Conservation (phyloP, 2,329 filamentous ascomycete species). For the Chaetomium globosum region DNA sequence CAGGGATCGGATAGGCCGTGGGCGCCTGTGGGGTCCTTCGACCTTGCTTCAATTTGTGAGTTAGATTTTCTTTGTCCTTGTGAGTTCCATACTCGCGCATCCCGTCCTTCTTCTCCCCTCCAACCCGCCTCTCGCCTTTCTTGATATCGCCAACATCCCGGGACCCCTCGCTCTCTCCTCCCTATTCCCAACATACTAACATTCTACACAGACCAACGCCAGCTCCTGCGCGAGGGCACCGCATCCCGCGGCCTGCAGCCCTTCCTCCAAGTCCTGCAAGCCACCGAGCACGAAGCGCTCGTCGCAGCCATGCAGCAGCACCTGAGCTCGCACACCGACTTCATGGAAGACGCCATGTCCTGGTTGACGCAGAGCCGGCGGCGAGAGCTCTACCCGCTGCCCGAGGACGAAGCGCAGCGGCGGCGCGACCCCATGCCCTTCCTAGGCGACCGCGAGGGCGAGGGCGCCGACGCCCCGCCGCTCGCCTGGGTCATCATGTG, state of each 20-base stretch:
- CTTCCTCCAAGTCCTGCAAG: slow-evolving; percentile 1
- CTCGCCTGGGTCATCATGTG: slow-evolving; percentile 9
- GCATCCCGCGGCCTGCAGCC: not conserved
- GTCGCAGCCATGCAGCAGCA: not conserved
- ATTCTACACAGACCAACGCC: not conserved
- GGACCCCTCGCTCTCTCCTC: not conserved
- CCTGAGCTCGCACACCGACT: not conserved
- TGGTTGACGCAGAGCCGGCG: not conserved
- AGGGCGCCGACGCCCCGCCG: not conserved
- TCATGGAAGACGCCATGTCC: slow-evolving; percentile 3
- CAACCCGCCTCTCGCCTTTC: too few species aligned
- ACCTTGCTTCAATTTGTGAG: not conserved
- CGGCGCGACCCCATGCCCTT: slow-evolving; percentile 2
- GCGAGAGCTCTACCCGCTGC: not conserved
- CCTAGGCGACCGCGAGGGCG: slow-evolving; percentile 1
- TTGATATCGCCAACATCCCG: not conserved
- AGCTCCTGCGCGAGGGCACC: not conserved
- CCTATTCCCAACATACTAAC: not conserved
- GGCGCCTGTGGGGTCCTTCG: not conserved
- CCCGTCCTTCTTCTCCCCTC: too few species aligned
- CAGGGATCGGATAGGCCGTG: not conserved
- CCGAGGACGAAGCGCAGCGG: not conserved
- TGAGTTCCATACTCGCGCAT: not conserved
- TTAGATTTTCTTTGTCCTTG: not conserved
- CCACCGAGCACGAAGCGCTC: not conserved